Evolutionary conservation across 1,139 yeast species (phyloP).

Genomic region (Pichia sp.): DNA sequence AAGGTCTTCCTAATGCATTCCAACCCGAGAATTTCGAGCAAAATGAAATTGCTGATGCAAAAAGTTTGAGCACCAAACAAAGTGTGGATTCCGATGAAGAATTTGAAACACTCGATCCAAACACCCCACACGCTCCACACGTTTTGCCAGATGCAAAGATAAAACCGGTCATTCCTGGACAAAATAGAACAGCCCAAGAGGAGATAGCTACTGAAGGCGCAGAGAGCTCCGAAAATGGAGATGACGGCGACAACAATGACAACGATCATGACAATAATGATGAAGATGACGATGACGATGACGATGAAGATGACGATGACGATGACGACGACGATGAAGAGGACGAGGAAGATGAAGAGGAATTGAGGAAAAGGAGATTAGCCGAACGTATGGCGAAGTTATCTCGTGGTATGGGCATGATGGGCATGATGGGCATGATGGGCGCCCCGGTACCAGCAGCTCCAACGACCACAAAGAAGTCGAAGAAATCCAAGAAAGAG

Average conservation of each 20-base stretch:
- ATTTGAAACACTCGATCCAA: constrained; percentile 34
- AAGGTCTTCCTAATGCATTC: constrained; percentile 5
- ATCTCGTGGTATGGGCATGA: constrained; percentile 88
- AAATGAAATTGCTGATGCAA: neutral
- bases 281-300: constrained; percentile 43
- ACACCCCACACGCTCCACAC: constrained; percentile 20
- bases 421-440: constrained; percentile 73
- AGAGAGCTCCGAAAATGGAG: constrained; percentile 26
- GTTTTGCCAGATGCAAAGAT: neutral
- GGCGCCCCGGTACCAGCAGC: constrained; percentile 40
- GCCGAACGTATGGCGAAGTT: constrained; percentile 95
- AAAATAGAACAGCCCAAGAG: constrained; percentile 5
- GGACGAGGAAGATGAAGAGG: constrained; percentile 59
- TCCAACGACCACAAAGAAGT: constrained; percentile 27
- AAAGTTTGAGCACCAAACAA: neutral
- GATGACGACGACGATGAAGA: constrained; percentile 35
- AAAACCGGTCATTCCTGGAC: neutral
- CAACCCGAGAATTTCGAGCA: neutral
- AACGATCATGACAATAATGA: constrained; percentile 19
- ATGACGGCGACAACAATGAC: too few relatives aligned
- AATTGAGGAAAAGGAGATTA: constrained; percentile 68
- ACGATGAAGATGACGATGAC: constrained; percentile 31
- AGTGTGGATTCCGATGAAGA: constrained; percentile 1
- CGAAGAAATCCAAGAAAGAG: constrained; percentile 25
- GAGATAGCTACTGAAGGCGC: constrained; percentile 23